phyloP scores from a whole-genome alignment of 805 yeast genomes.

The Henningerozyma blattae region DNA sequence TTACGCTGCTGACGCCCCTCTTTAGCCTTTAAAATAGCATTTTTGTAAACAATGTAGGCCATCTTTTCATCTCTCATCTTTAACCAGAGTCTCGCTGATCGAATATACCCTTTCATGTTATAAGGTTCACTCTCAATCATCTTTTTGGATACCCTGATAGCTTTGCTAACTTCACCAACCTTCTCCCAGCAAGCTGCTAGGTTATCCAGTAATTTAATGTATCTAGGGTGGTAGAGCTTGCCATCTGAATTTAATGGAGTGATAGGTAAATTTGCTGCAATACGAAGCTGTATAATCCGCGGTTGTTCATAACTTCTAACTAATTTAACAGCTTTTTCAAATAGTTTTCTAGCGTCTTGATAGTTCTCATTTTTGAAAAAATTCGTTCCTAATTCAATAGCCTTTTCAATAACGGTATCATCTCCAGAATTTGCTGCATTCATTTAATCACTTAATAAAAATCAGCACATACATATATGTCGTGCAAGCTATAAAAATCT shows the following conservation, averaged over 20 bases:
- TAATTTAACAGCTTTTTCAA: constrained; percentile 16
- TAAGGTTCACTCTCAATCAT: constrained; percentile 17
- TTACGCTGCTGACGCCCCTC: constrained; percentile 6
- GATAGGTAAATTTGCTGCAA: background rate
- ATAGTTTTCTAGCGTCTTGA: constrained; percentile 16
- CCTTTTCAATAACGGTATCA: constrained; percentile 17
- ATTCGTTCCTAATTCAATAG: constrained; percentile 17
- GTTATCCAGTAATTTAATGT: constrained; percentile 16
- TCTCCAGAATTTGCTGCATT: no score
- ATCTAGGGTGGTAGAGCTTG: constrained; percentile 16
- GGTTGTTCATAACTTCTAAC: constrained; percentile 14
- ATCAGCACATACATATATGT: no score
- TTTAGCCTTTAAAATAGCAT: constrained; percentile 9
- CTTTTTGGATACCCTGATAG: constrained; percentile 11
- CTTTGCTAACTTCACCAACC: constrained; percentile 13
- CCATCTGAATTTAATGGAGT: background rate
- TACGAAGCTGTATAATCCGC: constrained; percentile 6
- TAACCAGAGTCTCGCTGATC: constrained; percentile 18
- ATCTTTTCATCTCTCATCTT: constrained; percentile 8
- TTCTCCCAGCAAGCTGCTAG: constrained; percentile 20
- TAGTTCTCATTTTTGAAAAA: constrained; percentile 17
- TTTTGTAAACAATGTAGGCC: constrained; percentile 13
- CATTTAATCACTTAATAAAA: no score
- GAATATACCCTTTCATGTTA: constrained; percentile 17
- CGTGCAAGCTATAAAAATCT: no score